Evolutionary conservation across 139 green algal genomes (phyloP).

Genomic region (Tetradesmus lagerheimii): DNA sequence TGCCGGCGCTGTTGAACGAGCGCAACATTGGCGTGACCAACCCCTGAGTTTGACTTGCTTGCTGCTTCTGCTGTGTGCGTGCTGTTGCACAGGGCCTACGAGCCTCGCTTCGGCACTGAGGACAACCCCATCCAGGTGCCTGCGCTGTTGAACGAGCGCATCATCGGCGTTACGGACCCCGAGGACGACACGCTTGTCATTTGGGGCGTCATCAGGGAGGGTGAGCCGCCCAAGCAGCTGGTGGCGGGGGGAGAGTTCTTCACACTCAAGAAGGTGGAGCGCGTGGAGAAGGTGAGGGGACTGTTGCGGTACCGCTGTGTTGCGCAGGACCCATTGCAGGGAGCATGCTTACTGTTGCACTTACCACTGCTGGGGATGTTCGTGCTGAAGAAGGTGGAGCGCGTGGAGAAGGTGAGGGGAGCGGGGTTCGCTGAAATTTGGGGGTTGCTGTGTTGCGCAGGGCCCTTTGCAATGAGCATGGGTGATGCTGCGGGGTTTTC

Average conservation of each 20-base stretch:
- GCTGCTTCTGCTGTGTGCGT: neutral
- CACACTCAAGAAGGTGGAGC: constrained; percentile 59
- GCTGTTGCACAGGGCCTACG: constrained; percentile 77
- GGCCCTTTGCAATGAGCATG: too few species aligned
- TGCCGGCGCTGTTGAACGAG: constrained; percentile 63
- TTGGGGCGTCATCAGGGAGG: constrained; percentile 71
- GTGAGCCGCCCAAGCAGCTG: constrained; percentile 74
- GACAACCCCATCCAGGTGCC: constrained; percentile 75
- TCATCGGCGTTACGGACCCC: constrained; percentile 80
- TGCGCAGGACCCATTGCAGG: too few species aligned
- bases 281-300: constrained; percentile 24
- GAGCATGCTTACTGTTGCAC: too few species aligned
- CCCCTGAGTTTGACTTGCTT: neutral
- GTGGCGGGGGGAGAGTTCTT: constrained; percentile 81
- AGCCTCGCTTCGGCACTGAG: constrained; percentile 73
- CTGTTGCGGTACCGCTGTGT: too few species aligned
- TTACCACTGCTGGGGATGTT: too few species aligned
- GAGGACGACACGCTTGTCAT: constrained; percentile 80
- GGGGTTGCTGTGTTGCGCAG: too few species aligned
- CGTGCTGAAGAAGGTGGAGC: constrained; percentile 58
- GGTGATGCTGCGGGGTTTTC: too few species aligned
- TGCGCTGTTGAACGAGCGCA: constrained; percentile 70
- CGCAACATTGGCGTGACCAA: too few species aligned
- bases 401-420: constrained; percentile 28
- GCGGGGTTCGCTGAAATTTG: too few species aligned